Evolutionary conservation across 306 rosid genomes (phyloP), one percentile per base, ranked within the genome.

Genomic region (Coriaria nepalensis): DNA sequence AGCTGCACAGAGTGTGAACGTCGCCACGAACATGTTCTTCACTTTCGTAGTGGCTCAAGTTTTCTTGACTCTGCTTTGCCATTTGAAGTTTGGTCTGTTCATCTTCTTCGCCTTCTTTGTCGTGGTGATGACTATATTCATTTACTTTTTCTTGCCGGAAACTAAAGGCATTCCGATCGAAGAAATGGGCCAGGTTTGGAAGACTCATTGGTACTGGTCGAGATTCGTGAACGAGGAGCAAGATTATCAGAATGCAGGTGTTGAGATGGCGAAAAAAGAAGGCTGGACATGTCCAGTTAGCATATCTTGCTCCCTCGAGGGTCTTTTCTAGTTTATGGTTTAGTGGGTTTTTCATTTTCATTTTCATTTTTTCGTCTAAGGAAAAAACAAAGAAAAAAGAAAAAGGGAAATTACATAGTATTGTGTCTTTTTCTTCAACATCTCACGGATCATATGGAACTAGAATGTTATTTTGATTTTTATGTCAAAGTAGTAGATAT

Each of bases 121-220:
- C 7, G 2, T 66, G 0, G 37, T 84, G 5, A 90, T 90, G 97
- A 47, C 92, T 2, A 0, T 71, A 32, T 84, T 73, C 8, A 5
- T 90, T 2, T 79, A 10, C 72, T 68, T 39, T 56, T 68, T 81
- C 56, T 43, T 90, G 57, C 97, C 97, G 0, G 97, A 90, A 64
- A 90, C 98, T 0, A 90, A 85, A 58, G 82, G 84, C 7, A 81
- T 90, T 5, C 98, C 98, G 2, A 90, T 90, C 29, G 98, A 90
- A 55, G 98, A 90, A 58, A 90, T 85, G 98, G 45, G 54, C 2
- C 55, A 33, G 20, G 82, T 84, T 6, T 90, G 97, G 94, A 79
- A 50, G 75, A 15, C 54, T n/a, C 97, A 90, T 35, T 73, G 83
- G 66, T 83, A 67, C 60, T 87, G 96, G 96, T 63, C 79, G 0